Percentiles rank a stretch among this genome's conserved stretches.
Evolutionary conservation across 441 rosid genomes (phyloP).

Genomic region (Gossypium gossypioides): DNA sequence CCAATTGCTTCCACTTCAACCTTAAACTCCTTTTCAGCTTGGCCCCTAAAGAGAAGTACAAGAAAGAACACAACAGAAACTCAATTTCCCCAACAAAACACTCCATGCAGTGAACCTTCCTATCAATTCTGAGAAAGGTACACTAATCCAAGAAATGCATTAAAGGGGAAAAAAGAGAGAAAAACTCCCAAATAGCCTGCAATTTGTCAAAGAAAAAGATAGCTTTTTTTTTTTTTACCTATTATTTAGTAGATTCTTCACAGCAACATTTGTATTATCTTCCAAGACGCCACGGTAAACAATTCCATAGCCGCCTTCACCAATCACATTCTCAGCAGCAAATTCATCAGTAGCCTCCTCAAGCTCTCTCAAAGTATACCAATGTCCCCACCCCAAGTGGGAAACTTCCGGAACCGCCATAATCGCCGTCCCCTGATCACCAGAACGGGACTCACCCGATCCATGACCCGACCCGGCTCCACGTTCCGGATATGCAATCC

Average conservation of each 20-base stretch:
- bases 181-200: constrained; percentile 16
- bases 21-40: constrained; percentile 87
- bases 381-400: constrained; percentile 80
- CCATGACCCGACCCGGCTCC: constrained; percentile 40
- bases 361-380: constrained; percentile 78
- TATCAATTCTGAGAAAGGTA: neutral
- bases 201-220: neutral
- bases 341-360: constrained; percentile 49
- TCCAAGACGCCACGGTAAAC: constrained; percentile 52
- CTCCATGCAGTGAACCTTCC: constrained; percentile 22
- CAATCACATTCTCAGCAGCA: constrained; percentile 55
- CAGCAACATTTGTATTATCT: constrained; percentile 41
- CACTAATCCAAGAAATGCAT: constrained; percentile 10
- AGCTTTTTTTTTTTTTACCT: constrained; percentile 24
- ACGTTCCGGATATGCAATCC: constrained; percentile 66
- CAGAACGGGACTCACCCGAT: constrained; percentile 38
- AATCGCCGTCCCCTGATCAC: constrained; percentile 34
- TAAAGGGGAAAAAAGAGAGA: constrained; percentile 6
- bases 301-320: constrained; percentile 75
- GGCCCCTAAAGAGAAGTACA: constrained; percentile 49
- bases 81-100: constrained; percentile 17
- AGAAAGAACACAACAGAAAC: constrained; percentile 15
- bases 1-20: constrained; percentile 95
- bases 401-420: constrained; percentile 43
- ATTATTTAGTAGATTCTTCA: constrained; percentile 61